These are phyloP conservation scores for Gracilaria domingensis DNA, from an alignment of 23 red algal genomes.

Conservation along the genomic window DNA sequence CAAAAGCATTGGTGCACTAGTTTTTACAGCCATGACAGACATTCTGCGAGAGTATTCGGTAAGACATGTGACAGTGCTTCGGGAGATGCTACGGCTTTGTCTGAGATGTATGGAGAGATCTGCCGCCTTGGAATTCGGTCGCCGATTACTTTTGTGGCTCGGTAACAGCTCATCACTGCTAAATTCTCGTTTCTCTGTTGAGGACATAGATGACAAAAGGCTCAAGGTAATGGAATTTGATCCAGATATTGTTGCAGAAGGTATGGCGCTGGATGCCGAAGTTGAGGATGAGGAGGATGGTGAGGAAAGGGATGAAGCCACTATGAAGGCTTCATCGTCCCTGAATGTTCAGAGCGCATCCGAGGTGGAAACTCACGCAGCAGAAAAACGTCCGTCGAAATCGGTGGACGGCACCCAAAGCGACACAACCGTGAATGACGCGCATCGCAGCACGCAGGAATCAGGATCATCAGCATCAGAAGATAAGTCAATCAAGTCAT, in stretches of 20 bases:
- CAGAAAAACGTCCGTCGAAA: background rate
- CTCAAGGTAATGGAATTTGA: conserved; percentile 54
- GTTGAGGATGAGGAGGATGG: background rate
- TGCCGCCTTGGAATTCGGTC: conserved; percentile 24
- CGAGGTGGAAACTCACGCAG: conserved; percentile 21
- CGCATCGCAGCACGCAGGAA: background rate
- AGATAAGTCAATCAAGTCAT: conserved; percentile 10
- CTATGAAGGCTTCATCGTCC: background rate
- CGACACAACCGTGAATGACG: background rate
- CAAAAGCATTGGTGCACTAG: background rate
- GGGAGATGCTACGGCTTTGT: conserved; percentile 52
- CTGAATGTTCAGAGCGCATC: background rate
- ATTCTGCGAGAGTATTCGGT: conserved; percentile 63
- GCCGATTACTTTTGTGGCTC: conserved; percentile 21
- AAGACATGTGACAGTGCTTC: conserved; percentile 45
- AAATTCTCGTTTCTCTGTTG: conserved; percentile 36
- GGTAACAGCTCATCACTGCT: conserved; percentile 40
- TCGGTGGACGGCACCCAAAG: background rate
- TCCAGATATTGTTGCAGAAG: conserved; percentile 64
- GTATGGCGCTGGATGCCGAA: conserved; percentile 27
- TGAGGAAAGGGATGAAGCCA: conserved; percentile 23
- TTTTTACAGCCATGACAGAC: conserved; percentile 31
- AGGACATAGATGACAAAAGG: background rate
- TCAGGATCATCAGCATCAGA: background rate
- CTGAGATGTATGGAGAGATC: conserved; percentile 9